These are phyloP conservation scores for Cruciata laevipes DNA, from an alignment of 257 asterid genomes.

Conservation along the genomic window DNA sequence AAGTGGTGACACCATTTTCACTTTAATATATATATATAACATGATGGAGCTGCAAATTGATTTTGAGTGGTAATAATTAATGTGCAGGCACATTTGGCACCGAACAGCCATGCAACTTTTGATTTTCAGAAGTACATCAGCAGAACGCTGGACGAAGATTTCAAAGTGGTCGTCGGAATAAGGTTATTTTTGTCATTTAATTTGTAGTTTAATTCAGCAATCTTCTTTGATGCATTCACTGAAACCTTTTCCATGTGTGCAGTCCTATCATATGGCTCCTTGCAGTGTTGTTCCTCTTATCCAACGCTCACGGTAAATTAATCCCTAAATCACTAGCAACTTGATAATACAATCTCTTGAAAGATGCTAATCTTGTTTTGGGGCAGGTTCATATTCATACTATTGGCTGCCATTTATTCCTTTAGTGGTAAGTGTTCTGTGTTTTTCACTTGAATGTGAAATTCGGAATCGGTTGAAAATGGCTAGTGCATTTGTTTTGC, in stretches of 20 bases:
- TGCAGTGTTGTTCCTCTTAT: constrained; percentile 72
- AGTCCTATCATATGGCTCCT: constrained; percentile 78
- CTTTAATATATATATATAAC: too few relatives aligned
- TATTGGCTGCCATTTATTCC: constrained; percentile 85
- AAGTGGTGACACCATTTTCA: too few relatives aligned
- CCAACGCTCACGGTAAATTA: constrained; percentile 84
- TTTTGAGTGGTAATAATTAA: constrained; percentile 4
- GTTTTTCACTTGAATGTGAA: neutral
- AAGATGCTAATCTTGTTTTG: neutral
- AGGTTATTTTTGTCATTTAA: constrained; percentile 49
- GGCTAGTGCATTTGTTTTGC: neutral
- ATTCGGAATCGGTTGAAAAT: neutral
- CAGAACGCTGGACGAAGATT: constrained; percentile 82
- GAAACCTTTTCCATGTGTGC: neutral
- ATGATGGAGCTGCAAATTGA: too few relatives aligned
- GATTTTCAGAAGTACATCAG: constrained; percentile 74
- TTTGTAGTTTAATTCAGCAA: neutral
- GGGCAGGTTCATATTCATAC: constrained; percentile 78
- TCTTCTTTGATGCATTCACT: neutral
- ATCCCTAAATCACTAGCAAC: neutral
- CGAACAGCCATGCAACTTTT: constrained; percentile 50
- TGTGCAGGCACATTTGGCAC: constrained; percentile 78
- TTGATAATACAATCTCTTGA: too few relatives aligned
- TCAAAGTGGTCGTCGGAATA: constrained; percentile 88
- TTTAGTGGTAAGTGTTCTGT: constrained; percentile 41